Evolutionary conservation across 2,329 filamentous ascomycete species (phyloP), one percentile per base, ranked within the genome.

Genomic region (Ophiostoma triangulosporum): DNA sequence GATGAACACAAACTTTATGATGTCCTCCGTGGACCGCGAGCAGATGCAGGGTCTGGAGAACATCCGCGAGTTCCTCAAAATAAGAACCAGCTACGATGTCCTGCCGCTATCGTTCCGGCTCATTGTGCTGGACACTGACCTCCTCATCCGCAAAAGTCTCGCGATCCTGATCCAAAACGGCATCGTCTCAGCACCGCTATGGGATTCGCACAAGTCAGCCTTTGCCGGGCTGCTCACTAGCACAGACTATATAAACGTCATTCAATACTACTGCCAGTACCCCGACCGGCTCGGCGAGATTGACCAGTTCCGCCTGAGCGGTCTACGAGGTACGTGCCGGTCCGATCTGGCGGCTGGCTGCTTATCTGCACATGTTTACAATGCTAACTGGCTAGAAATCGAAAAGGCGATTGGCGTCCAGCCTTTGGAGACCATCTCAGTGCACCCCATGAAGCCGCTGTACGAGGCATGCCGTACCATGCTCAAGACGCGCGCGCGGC

Each of bases 261-360:
- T 98, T 38, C 91, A 97, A 67, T 98, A 98, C 70, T 97, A 98
- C 73, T 96, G 89, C 75, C 90, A 97, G 69, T 94, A 93, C 62
- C 93, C 91, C 2, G 88, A 95, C 60, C 86, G 90, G 55, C 78
- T 97, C 57, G 81, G 83, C 60, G 83, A 91, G 65, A 86, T 98
- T 62, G 93, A 97, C 60, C 87, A 95, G 67, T 96, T 98, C 67
- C 84, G 88, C 48, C 72, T 98, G 57, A 91, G 87, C 70, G 95
- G 88, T 65, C 77, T 98, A 55, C 80, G 91, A 78, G 88, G 90
- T 95, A 73, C 1, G 57, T 33, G 31, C 35, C 17, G 14, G n/a
- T n/a, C 15, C n/a, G 15, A 6, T 17, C 5, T n/a, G n/a, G n/a
- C n/a, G n/a, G n/a, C n/a, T n/a, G n/a, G n/a, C n/a, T n/a, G n/a